Conservation (phyloP, 2,329 filamentous ascomycete species). For the Ophiostoma quercus region DNA sequence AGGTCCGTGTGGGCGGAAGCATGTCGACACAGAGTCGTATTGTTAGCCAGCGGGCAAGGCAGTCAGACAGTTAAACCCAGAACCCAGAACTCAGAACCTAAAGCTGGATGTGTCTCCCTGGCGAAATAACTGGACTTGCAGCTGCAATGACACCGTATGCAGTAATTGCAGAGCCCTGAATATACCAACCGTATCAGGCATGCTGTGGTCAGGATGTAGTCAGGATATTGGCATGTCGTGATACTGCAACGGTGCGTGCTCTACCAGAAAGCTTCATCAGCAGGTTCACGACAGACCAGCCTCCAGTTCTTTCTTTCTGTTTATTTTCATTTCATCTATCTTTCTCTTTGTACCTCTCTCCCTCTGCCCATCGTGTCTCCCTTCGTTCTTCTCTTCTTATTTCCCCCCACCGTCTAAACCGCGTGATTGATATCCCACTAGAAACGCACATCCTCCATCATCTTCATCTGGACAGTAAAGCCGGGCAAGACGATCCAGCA, state of each 20-base stretch:
- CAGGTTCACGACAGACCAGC: background rate
- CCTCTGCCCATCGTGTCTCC: too few relatives aligned
- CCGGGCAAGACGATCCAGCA: background rate
- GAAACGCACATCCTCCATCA: background rate
- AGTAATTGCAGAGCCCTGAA: background rate
- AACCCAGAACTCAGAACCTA: background rate
- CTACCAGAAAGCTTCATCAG: background rate
- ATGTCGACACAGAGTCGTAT: background rate
- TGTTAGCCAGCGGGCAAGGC: background rate
- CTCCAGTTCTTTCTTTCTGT: background rate
- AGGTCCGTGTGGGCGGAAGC: slow-evolving; percentile 4
- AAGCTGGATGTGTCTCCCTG: background rate
- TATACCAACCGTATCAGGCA: background rate
- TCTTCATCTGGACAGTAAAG: background rate
- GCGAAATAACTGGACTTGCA: background rate
- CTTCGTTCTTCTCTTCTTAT: background rate
- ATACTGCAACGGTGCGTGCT: background rate
- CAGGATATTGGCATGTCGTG: background rate
- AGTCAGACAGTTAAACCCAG: background rate
- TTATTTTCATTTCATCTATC: background rate
- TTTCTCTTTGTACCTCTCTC: too few relatives aligned
- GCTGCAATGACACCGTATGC: background rate
- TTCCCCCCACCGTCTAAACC: background rate
- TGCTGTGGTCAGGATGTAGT: background rate
- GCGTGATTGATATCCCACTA: background rate